Evolutionary conservation across 1,284 basidiomycete genomes (phyloP).

Genomic region (Ganoderma resinaceum): DNA sequence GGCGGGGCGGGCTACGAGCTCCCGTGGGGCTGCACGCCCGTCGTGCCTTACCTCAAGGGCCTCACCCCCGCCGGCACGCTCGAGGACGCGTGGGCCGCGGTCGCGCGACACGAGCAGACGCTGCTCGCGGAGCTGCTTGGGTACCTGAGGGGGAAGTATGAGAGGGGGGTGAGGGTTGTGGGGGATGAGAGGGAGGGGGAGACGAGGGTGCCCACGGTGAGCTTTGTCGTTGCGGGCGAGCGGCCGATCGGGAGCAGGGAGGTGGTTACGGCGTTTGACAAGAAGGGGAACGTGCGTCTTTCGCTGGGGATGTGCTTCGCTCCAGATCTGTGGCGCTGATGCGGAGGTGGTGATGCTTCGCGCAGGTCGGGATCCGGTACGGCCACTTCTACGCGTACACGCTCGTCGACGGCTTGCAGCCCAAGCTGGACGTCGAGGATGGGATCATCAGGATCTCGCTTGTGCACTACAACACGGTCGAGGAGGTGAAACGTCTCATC

Average conservation of each 20-base stretch:
- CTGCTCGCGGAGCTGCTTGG: constrained; percentile 50
- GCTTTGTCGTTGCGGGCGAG: constrained; percentile 71
- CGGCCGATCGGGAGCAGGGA: constrained; percentile 62
- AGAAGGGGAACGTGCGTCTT: constrained; percentile 63
- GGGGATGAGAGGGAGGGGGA: constrained; percentile 58
- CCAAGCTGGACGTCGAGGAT: constrained; percentile 65
- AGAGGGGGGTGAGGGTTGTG: constrained; percentile 69
- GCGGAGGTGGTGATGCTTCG: no score
- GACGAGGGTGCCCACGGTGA: constrained; percentile 72
- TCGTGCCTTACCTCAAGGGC: constrained; percentile 69
- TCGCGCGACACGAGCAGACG: constrained; percentile 53
- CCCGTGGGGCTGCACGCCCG: constrained; percentile 64
- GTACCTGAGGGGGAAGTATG: constrained; percentile 49
- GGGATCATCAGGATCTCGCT: constrained; percentile 79
- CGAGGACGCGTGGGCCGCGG: constrained; percentile 53
- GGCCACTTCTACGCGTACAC: constrained; percentile 84
- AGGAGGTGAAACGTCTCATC: constrained; percentile 69
- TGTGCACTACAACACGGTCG: constrained; percentile 83
- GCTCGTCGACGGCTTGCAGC: constrained; percentile 58
- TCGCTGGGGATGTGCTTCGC: neutral
- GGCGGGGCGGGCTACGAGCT: constrained; percentile 80
- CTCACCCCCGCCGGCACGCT: constrained; percentile 58
- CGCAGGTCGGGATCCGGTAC: constrained; percentile 79
- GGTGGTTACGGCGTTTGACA: constrained; percentile 69
- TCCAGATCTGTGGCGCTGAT: neutral